A percentile compares a stretch with the other conserved stretches of the same genome.
These are phyloP conservation scores for Podaxis sp. DNA, from an alignment of 768 basidiomycete genomes.

Conservation along the genomic window DNA sequence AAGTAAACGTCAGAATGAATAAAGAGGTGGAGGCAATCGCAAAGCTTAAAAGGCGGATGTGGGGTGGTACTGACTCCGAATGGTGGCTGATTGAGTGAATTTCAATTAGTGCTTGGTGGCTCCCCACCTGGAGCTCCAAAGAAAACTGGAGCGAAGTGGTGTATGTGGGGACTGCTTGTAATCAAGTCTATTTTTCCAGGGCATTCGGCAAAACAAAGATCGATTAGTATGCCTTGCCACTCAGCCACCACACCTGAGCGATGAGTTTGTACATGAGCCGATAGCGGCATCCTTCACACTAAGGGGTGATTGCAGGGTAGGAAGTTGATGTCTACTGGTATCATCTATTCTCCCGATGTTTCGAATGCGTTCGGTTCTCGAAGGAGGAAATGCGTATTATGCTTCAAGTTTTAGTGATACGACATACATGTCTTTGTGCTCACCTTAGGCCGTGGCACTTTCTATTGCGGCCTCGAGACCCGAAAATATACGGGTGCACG, in stretches of 20 bases:
- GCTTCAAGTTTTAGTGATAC: neutral
- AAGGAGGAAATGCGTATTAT: neutral
- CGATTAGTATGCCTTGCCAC: no score
- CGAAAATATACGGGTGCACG: neutral
- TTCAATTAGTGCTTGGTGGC: neutral
- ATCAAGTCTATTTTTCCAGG: neutral
- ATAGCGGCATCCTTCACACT: neutral
- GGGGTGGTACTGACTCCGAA: neutral
- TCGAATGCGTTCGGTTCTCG: neutral
- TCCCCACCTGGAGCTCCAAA: neutral
- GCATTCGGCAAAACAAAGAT: neutral
- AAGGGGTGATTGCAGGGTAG: neutral
- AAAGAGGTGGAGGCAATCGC: neutral
- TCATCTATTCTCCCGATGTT: neutral
- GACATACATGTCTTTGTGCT: neutral
- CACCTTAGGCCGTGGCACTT: no score
- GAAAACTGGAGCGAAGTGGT: neutral
- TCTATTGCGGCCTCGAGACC: no score
- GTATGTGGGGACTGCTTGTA: neutral
- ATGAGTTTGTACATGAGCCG: no score
- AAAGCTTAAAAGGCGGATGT: neutral
- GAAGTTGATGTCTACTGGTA: neutral
- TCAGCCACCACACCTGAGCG: no score
- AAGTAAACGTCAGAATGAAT: neutral
- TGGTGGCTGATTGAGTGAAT: neutral